Conservation (phyloP, 2,329 filamentous ascomycete species). For the Ophiostoma tasmaniense region DNA sequence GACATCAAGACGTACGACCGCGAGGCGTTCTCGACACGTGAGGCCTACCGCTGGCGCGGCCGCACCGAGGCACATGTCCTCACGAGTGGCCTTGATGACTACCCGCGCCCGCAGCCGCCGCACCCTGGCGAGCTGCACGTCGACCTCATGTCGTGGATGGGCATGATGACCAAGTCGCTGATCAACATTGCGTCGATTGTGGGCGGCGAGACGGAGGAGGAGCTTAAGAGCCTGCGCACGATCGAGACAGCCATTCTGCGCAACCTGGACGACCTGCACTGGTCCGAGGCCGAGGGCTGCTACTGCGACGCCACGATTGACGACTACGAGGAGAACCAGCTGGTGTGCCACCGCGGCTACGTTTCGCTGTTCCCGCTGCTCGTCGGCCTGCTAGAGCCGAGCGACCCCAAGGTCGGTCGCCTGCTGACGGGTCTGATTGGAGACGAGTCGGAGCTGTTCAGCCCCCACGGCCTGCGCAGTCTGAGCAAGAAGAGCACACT, state of each 20-base stretch:
- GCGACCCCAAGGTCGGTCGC: constrained; percentile 65
- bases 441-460: constrained; percentile 83
- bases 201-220: constrained; percentile 61
- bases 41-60: constrained; percentile 92
- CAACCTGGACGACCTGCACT: constrained; percentile 91
- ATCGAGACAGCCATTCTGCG: constrained; percentile 68
- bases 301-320: constrained; percentile 96
- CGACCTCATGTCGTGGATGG: constrained; percentile 93
- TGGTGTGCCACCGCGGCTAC: constrained; percentile 96
- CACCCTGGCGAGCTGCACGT: constrained; percentile 94
- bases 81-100: constrained; percentile 92
- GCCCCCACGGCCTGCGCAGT: constrained; percentile 77
- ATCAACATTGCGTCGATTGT: constrained; percentile 69
- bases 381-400: constrained; percentile 65
- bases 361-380: constrained; percentile 90
- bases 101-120: constrained; percentile 85
- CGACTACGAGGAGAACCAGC: constrained; percentile 79
- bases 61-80: constrained; percentile 79
- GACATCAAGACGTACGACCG: constrained; percentile 89
- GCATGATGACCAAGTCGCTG: constrained; percentile 87
- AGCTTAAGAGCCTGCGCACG: constrained; percentile 52
- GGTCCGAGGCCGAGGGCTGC: constrained; percentile 69
- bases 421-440: constrained; percentile 69
- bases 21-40: constrained; percentile 76
- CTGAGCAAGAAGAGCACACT: constrained; percentile 73